Base-by-base conservation (phyloP, 2,329 filamentous ascomycete genomes). In the Hymenotorrendiella dingleyae region DNA sequence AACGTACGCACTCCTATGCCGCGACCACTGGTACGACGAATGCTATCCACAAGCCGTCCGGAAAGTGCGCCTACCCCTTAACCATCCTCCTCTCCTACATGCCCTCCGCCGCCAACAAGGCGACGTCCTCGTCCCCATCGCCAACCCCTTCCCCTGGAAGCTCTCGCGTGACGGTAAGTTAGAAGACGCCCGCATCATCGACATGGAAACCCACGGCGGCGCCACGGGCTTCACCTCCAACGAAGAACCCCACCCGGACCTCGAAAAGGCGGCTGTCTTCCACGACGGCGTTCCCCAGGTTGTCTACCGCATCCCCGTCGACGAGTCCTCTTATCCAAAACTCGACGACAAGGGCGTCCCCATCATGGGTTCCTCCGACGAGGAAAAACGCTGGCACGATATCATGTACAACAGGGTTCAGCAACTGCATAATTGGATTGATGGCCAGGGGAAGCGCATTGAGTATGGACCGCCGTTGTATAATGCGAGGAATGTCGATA, bases 41-140 rank as follows among this genome's bases (percentile, higher is more conserved):
- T 23, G 23, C 9, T 24, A 21, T 14, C 37, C 29, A n/a, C 23
- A 27, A 6, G 24, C 21, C 12, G 11, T 12, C 5, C 24, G 16
- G 16, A 12, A 14, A 9, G 6, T 22, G 11, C 16, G 34, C 19
- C 12, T 45, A 6, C 43, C 43, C n/a, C 27, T 41, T 4, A 38
- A 41, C 29, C 43, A 45, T 14, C 43, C 43, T 4, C 43, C 37
- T 8, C 14, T 45, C 4, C 8, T 45, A 7, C 37, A 45, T 20
- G 43, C 43, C 5, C 11, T 45, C 8, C n/a, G 27, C 2, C n/a
- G 43, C 7, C 12, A 33, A 23, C 32, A 23, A 16, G 38, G 43
- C 21, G 30, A 40, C 10, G 20, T 45, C 6, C 11, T 45, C 6
- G 32, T 45, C 3, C 36, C 36, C 1, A 11, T 10, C 5, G 19